Percentiles rank a stretch among this genome's conserved stretches.
Conservation (phyloP, 2,329 filamentous ascomycete genomes). For the Proliferodiscus dingleyae region DNA sequence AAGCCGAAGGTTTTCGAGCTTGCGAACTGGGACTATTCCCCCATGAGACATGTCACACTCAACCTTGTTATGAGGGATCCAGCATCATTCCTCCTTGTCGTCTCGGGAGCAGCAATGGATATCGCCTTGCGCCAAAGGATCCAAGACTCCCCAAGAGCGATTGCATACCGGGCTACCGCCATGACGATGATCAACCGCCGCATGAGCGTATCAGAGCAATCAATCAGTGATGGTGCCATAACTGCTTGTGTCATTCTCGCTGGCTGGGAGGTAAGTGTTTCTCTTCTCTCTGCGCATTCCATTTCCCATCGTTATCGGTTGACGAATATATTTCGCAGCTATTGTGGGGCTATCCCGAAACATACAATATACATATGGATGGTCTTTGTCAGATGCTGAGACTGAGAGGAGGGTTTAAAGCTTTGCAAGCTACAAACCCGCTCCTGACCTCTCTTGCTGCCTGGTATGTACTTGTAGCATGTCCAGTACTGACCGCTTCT, state of each 20-base stretch:
- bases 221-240: constrained; percentile 6
- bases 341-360: constrained; percentile 3
- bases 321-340: constrained; percentile 1
- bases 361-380: constrained; percentile 8
- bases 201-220: not conserved
- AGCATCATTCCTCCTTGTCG: constrained; percentile 4
- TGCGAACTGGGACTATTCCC: constrained; percentile 5
- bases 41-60: constrained; percentile 4
- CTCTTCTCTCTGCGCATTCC: not conserved
- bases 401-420: constrained; percentile 2
- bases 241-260: constrained; percentile 7
- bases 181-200: constrained; percentile 5
- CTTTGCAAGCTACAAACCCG: constrained; percentile 6
- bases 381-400: constrained; percentile 4
- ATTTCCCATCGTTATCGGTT: too few relatives aligned
- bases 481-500: not conserved
- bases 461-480: constrained; percentile 1
- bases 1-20: constrained; percentile 3
- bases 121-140: constrained; percentile 2
- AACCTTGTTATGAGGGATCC: constrained; percentile 5
- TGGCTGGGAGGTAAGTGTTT: constrained; percentile 2
- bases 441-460: constrained; percentile 3
- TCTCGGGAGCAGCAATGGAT: constrained; percentile 6
- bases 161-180: constrained; percentile 1
- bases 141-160: not conserved